phyloP scores from a whole-genome alignment of 768 basidiomycete species.

The Albatrellus ellisii region DNA sequence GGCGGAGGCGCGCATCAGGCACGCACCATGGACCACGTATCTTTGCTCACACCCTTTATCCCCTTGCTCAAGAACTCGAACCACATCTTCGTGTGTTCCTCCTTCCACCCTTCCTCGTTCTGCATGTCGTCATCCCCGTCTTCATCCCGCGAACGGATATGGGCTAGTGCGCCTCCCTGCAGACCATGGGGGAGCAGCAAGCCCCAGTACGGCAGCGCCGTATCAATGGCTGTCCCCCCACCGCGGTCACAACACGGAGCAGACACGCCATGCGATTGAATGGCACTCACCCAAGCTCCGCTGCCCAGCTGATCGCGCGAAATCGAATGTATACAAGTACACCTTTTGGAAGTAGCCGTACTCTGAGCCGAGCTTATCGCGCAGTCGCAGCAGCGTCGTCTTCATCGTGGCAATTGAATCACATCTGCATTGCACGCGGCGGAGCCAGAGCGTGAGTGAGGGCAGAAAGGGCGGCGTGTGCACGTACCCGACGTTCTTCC shows the following conservation, averaged over 20 bases:
- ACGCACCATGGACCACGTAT: slow-evolving; percentile 80
- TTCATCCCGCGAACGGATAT: slow-evolving; percentile 27
- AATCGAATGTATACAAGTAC: slow-evolving; percentile 72
- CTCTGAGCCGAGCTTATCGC: slow-evolving; percentile 48
- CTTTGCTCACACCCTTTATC: slow-evolving; percentile 72
- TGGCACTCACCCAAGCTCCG: slow-evolving; percentile 55
- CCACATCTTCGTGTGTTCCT: slow-evolving; percentile 59
- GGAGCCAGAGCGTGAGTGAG: neutral
- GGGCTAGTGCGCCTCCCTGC: slow-evolving; percentile 47
- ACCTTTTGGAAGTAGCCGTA: slow-evolving; percentile 62
- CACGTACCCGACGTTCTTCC: slow-evolving; percentile 59
- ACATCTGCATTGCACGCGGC: slow-evolving; percentile 26
- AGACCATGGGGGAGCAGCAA: slow-evolving; percentile 68
- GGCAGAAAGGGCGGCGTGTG: neutral
- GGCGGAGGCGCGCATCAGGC: neutral
- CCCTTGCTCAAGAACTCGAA: slow-evolving; percentile 61
- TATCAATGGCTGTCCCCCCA: slow-evolving; percentile 49
- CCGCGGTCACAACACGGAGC: too few species aligned
- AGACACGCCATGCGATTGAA: neutral
- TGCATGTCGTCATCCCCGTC: slow-evolving; percentile 28
- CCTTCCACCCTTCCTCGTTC: slow-evolving; percentile 41
- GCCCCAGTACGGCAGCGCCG: slow-evolving; percentile 65
- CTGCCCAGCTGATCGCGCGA: slow-evolving; percentile 64
- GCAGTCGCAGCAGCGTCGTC: slow-evolving; percentile 36
- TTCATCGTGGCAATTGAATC: slow-evolving; percentile 58